Evolutionary conservation across 495 filamentous ascomycete species (phyloP).

Genomic region (Penicillium roqueforti): DNA sequence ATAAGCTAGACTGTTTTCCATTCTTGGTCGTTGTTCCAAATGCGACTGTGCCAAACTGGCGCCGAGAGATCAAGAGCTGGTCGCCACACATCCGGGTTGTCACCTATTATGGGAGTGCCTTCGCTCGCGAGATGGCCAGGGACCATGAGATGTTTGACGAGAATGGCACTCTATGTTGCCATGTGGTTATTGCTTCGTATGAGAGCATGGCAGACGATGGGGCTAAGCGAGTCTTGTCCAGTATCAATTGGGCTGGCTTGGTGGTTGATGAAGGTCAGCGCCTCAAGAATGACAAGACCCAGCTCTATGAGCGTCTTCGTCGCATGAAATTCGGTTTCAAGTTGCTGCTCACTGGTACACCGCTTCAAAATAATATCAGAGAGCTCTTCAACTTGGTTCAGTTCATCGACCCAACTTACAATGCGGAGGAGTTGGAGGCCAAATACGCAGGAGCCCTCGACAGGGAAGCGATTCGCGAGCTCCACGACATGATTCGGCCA

Average conservation of each 20-base stretch:
- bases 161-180: slow-evolving; percentile 63
- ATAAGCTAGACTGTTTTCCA: slow-evolving; percentile 80
- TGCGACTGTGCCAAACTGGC: slow-evolving; percentile 93
- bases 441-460: slow-evolving; percentile 68
- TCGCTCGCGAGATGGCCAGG: slow-evolving; percentile 63
- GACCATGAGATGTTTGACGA: slow-evolving; percentile 81
- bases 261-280: slow-evolving; percentile 96
- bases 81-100: slow-evolving; percentile 80
- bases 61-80: slow-evolving; percentile 94
- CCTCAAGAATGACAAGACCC: slow-evolving; percentile 85
- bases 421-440: slow-evolving; percentile 68
- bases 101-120: slow-evolving; percentile 76
- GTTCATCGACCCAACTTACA: slow-evolving; percentile 70
- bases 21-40: slow-evolving; percentile 94
- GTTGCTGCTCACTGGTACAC: slow-evolving; percentile 82
- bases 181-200: slow-evolving; percentile 93
- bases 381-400: slow-evolving; percentile 95
- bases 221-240: slow-evolving; percentile 56
- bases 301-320: slow-evolving; percentile 70
- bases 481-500: slow-evolving; percentile 82
- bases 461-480: slow-evolving; percentile 68
- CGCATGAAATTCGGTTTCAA: slow-evolving; percentile 72
- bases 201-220: slow-evolving; percentile 72
- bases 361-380: slow-evolving; percentile 89
- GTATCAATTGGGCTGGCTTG: slow-evolving; percentile 77